A percentile compares a stretch with the other conserved stretches of the same genome.
These are phyloP conservation scores for Amanita rimosa DNA, from an alignment of 768 basidiomycete species.

Conservation along the genomic window DNA sequence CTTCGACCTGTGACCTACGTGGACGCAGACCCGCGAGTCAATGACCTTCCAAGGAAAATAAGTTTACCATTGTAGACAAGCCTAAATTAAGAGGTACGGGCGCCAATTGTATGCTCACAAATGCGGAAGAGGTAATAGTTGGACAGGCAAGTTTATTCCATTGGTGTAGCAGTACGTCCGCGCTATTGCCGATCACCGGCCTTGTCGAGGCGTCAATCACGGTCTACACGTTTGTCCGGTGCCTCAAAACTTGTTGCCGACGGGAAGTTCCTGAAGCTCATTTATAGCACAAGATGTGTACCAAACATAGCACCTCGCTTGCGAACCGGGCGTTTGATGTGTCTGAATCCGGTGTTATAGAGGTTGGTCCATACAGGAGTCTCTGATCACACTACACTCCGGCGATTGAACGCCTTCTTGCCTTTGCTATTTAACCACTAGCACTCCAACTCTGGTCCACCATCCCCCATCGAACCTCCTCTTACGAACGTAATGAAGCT, in stretches of 20 bases:
- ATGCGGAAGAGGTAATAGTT: no score
- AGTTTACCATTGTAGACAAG: no score
- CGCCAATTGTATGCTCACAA: no score
- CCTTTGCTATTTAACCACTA: not conserved
- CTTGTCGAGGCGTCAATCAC: not conserved
- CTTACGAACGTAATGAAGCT: not conserved
- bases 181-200: not conserved
- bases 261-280: not conserved
- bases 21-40: no score
- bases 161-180: no score
- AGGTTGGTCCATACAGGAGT: slow-evolving; percentile 9
- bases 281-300: not conserved
- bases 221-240: not conserved
- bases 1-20: no score
- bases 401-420: not conserved
- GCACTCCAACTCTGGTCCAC: no score
- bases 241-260: not conserved
- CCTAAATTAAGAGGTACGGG: no score
- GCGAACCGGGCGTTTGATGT: slow-evolving; percentile 26
- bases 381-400: slow-evolving; percentile 1
- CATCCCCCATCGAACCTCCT: no score
- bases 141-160: no score
- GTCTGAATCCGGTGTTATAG: slow-evolving; percentile 28
- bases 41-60: no score
- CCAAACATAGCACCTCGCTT: slow-evolving; percentile 24